phyloP scores from a whole-genome alignment of 2,329 filamentous ascomycete species.

The Paecilomyces sp. region DNA sequence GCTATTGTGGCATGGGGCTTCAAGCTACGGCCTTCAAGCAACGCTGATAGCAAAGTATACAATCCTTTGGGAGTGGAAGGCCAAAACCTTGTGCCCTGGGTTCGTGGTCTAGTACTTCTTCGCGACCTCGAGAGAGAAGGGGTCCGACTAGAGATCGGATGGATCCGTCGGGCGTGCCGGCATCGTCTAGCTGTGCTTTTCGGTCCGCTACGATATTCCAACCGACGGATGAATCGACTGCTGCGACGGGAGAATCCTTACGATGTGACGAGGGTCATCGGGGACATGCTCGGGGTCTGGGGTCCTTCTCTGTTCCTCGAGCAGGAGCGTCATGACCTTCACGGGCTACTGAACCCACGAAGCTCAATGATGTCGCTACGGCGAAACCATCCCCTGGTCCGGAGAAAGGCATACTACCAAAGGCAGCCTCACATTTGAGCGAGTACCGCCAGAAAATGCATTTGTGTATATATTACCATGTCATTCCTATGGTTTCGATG shows the following conservation, averaged over 20 bases:
- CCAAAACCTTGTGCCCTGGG: slow-evolving; percentile 27
- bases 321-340: slow-evolving; percentile 11
- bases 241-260: slow-evolving; percentile 31
- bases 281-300: slow-evolving; percentile 28
- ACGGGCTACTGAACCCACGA: slow-evolving; percentile 17
- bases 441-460: neutral
- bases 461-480: neutral
- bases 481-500: neutral
- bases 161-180: slow-evolving; percentile 26
- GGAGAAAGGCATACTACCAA: neutral
- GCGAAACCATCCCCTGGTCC: slow-evolving; percentile 1
- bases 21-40: slow-evolving; percentile 18
- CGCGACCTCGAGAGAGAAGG: slow-evolving; percentile 29
- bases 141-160: slow-evolving; percentile 20
- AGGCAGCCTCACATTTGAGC: neutral
- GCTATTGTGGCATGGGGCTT: slow-evolving; percentile 47
- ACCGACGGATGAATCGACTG: slow-evolving; percentile 25
- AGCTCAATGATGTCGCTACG: slow-evolving; percentile 7
- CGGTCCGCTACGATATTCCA: slow-evolving; percentile 21
- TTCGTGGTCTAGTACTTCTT: slow-evolving; percentile 33
- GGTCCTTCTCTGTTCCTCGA: slow-evolving; percentile 23
- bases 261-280: slow-evolving; percentile 19
- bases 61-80: slow-evolving; percentile 11
- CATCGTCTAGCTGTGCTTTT: slow-evolving; percentile 31
- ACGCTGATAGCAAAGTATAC: slow-evolving; percentile 11